Conservation (phyloP, 306 rosid species). For the Fragaria ananassa region DNA sequence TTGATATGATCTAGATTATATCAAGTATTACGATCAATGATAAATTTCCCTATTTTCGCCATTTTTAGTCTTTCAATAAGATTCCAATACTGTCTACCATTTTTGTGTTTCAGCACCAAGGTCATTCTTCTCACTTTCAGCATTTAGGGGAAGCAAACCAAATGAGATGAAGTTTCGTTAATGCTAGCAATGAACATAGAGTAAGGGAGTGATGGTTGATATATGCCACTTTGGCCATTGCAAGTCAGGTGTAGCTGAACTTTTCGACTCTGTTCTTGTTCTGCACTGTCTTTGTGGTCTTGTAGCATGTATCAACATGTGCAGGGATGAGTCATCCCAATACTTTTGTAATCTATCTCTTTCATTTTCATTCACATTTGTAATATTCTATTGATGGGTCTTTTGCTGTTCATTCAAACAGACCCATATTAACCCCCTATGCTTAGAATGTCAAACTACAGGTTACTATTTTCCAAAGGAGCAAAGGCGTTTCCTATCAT, state of each 20-base stretch:
- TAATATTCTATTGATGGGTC: slow-evolving; percentile 12
- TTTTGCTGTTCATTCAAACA: slow-evolving; percentile 21
- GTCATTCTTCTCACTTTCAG: slow-evolving; percentile 98
- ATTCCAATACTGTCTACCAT: slow-evolving; percentile 7
- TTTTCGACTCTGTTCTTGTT: background rate
- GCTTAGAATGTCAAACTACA: slow-evolving; percentile 7
- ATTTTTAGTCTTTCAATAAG: background rate
- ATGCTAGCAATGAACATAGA: slow-evolving; percentile 21
- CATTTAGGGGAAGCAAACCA: slow-evolving; percentile 67
- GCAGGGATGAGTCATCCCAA: slow-evolving; percentile 12
- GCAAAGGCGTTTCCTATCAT: background rate
- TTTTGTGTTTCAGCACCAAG: slow-evolving; percentile 68
- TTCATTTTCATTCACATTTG: background rate
- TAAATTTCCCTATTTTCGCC: background rate
- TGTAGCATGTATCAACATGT: slow-evolving; percentile 9
- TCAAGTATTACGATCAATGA: background rate
- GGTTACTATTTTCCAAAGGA: slow-evolving; percentile 3
- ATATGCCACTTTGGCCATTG: slow-evolving; percentile 21
- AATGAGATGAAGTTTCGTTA: slow-evolving; percentile 30
- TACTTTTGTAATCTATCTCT: slow-evolving; percentile 1
- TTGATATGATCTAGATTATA: slow-evolving; percentile 19
- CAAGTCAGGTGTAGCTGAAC: slow-evolving; percentile 22
- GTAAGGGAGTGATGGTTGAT: slow-evolving; percentile 2
- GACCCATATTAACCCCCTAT: background rate
- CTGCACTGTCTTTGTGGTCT: slow-evolving; percentile 7